Evolutionary conservation across 2,329 filamentous ascomycete species (phyloP).

Genomic region (Talaromyces sp.): DNA sequence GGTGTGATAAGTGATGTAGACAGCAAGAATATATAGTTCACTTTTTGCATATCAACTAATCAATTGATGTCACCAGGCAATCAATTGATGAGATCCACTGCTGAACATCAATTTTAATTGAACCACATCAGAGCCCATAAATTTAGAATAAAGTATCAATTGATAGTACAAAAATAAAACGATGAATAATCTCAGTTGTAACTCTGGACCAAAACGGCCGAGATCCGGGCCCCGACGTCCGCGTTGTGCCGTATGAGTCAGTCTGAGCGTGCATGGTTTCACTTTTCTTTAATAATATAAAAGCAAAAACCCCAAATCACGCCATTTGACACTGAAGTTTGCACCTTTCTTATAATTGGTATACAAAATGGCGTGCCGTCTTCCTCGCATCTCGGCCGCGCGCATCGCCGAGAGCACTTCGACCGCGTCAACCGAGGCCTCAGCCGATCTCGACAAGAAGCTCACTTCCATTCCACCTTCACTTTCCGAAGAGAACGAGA

Average conservation of each 20-base stretch:
- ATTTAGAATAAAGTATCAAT: too few species aligned
- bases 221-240: not conserved
- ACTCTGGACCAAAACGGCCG: not conserved
- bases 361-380: not conserved
- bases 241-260: not conserved
- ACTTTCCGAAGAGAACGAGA: not conserved
- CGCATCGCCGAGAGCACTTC: constrained; percentile 1
- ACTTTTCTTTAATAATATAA: not conserved
- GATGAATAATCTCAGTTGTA: not conserved
- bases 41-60: too few species aligned
- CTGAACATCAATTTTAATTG: too few species aligned
- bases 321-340: not conserved
- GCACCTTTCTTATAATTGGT: not conserved
- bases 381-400: not conserved
- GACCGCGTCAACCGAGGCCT: constrained; percentile 2
- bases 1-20: too few species aligned
- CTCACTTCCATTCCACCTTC: not conserved
- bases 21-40: too few species aligned
- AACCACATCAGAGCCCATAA: not conserved
- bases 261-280: not conserved
- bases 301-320: not conserved
- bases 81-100: too few species aligned
- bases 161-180: not conserved
- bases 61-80: too few species aligned
- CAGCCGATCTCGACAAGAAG: constrained; percentile 1